phyloP scores from a whole-genome alignment of 2,329 filamentous ascomycete species.

The Monilinia fructicola region DNA sequence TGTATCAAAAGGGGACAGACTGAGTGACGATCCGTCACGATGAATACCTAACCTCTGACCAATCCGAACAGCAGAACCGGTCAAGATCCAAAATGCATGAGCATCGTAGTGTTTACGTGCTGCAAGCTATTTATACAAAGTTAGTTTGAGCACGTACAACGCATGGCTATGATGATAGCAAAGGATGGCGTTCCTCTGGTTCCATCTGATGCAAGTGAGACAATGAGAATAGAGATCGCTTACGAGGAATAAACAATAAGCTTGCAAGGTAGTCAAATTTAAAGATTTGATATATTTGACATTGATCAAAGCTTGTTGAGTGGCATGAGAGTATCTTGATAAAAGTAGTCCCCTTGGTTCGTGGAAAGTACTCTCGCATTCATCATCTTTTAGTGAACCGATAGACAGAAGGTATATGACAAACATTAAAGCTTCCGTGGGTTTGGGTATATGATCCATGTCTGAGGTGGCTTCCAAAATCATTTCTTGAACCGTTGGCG shows the following conservation, averaged over 20 bases:
- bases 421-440: slow-evolving; percentile 69
- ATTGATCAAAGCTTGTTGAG: slow-evolving; percentile 67
- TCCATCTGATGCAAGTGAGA: neutral
- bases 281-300: slow-evolving; percentile 64
- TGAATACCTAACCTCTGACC: slow-evolving; percentile 52
- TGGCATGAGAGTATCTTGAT: slow-evolving; percentile 55
- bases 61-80: slow-evolving; percentile 49
- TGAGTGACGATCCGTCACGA: slow-evolving; percentile 43
- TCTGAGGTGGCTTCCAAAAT: slow-evolving; percentile 61
- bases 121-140: slow-evolving; percentile 32
- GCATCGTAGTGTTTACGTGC: slow-evolving; percentile 44
- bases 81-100: slow-evolving; percentile 51
- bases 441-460: slow-evolving; percentile 46
- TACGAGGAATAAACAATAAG: slow-evolving; percentile 66
- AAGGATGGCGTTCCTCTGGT: no score
- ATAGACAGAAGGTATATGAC: slow-evolving; percentile 62
- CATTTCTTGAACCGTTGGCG: slow-evolving; percentile 61
- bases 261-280: slow-evolving; percentile 66
- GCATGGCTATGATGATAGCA: neutral
- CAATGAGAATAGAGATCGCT: slow-evolving; percentile 32
- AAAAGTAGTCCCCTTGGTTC: slow-evolving; percentile 53
- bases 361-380: slow-evolving; percentile 54
- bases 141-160: neutral
- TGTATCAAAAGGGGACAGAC: slow-evolving; percentile 52
- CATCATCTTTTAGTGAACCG: slow-evolving; percentile 57